Conservation (phyloP, 2,329 filamentous ascomycete genomes). For the Colletotrichum tabaci region DNA sequence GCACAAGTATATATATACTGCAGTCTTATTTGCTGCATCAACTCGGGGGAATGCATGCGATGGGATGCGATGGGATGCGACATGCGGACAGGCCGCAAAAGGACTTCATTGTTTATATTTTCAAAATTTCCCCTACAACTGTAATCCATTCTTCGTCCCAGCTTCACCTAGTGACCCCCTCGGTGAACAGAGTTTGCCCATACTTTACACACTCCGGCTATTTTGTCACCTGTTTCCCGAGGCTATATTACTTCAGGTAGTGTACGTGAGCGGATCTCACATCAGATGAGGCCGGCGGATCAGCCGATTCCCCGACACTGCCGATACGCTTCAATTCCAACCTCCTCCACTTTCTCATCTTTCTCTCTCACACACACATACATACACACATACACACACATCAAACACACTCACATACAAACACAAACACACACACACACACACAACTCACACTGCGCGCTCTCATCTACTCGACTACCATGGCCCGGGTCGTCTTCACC, state of each 20-base stretch:
- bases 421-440: no score
- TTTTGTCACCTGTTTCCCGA: not conserved
- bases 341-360: not conserved
- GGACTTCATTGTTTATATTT: constrained; percentile 19
- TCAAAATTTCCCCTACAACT: not conserved
- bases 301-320: not conserved
- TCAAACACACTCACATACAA: no score
- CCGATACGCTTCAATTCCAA: not conserved
- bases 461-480: not conserved
- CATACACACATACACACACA: no score
- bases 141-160: not conserved
- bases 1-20: not conserved
- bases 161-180: not conserved
- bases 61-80: not conserved
- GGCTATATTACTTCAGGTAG: not conserved
- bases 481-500: constrained; percentile 25
- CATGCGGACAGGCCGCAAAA: not conserved
- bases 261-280: not conserved
- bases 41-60: not conserved
- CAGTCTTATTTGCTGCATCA: constrained; percentile 17
- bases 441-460: not conserved
- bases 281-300: not conserved
- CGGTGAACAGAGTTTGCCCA: not conserved
- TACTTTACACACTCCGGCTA: no score
- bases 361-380: no score